Base-by-base conservation (phyloP, 371 early-diverging fungal species). In the Batkoa obscura region DNA sequence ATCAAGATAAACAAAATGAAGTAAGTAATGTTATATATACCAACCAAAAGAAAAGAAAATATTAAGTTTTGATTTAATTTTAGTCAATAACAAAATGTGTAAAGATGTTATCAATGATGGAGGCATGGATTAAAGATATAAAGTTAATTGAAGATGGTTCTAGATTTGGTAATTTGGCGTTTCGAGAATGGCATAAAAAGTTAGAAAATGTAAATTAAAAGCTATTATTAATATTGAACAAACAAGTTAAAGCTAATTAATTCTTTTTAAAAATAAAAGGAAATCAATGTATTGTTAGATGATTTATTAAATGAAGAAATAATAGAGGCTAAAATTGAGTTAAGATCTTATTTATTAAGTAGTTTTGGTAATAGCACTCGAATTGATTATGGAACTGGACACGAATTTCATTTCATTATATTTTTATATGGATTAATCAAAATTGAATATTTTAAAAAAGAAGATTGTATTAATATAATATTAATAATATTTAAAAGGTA, bases 311-410 rank as follows among this genome's bases (percentile, higher is more conserved):
- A 73, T 5, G n/a, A 42, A 13, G 12, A 58, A 1, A 48, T 72
- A 8, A 70, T 76, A 56, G 46, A 56, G 0, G 75, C 76, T 3
- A 68, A 81, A 32, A 68, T 73, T 31, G 93, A 94, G 67, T 66
- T 94, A 4, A 59, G 67, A 0, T 67, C 78, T 38, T 98, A 98
- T 68, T 68, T 94, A n/a, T 64, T 62, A 1, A 74, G 78, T 50
- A 73, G 82, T 47, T 96, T 98, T 78, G 99, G 99, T 30, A 87
- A 97, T 64, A 71, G 73, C 3, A 84, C 80, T 2, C 79, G 99
- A 42, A 86, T 99, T 35, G 99, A 99, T 69, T 99, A 98, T 72
- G 99, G 99, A n/a, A 92, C 92, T 30, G 99, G 99, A 0, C 99
- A 99, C 63, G 99, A 99, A 72, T 72, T 94, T 13, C 84, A 83